phyloP scores from a whole-genome alignment of 2,329 filamentous ascomycete genomes.

The Aspergillus sp. region DNA sequence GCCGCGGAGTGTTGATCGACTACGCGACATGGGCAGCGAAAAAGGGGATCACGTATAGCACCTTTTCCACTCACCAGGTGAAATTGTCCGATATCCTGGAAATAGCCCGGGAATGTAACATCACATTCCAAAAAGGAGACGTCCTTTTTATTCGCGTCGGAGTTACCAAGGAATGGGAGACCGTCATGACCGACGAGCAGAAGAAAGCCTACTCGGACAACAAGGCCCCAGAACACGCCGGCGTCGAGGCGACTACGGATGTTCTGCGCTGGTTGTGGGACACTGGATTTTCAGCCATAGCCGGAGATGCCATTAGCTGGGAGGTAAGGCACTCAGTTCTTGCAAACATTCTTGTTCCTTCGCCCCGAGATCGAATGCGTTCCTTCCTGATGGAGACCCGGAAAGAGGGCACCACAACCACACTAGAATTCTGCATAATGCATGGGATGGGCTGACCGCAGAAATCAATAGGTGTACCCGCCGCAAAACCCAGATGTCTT shows the following conservation, averaged over 20 bases:
- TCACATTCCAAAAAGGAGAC: slow-evolving; percentile 46
- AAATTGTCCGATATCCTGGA: slow-evolving; percentile 28
- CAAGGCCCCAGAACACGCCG: slow-evolving; percentile 38
- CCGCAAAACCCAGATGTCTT: slow-evolving; percentile 32
- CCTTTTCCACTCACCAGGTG: slow-evolving; percentile 38
- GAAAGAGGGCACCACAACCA: background rate
- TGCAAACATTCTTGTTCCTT: background rate
- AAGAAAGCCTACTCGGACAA: slow-evolving; percentile 28
- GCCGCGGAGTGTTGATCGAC: slow-evolving; percentile 48
- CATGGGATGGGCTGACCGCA: slow-evolving; percentile 2
- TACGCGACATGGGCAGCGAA: slow-evolving; percentile 42
- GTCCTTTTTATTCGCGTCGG: slow-evolving; percentile 47
- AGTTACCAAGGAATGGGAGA: slow-evolving; percentile 37
- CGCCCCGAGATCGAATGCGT: background rate
- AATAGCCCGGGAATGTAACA: slow-evolving; percentile 37
- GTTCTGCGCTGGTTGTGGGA: slow-evolving; percentile 55
- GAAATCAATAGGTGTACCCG: slow-evolving; percentile 34
- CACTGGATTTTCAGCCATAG: slow-evolving; percentile 50
- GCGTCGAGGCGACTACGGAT: slow-evolving; percentile 45
- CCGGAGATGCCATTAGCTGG: slow-evolving; percentile 51
- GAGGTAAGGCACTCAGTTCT: slow-evolving; percentile 35
- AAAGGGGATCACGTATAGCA: slow-evolving; percentile 33
- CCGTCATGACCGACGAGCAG: slow-evolving; percentile 27
- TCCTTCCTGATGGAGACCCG: background rate
- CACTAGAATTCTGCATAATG: background rate